phyloP scores from a whole-genome alignment of 257 asterid genomes.

The Solanum microdontum region DNA sequence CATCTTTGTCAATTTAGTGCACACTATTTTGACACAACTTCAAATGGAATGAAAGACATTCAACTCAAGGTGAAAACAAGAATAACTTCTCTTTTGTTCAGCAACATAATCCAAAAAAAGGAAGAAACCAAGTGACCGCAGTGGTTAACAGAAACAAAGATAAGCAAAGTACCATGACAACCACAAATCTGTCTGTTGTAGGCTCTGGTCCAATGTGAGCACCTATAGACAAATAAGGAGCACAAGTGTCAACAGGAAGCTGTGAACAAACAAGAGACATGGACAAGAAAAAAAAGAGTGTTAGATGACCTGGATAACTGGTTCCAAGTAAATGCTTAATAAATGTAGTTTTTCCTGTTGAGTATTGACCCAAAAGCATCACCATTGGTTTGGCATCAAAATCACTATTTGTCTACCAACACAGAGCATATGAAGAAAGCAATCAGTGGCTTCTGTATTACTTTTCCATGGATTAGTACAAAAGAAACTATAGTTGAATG shows the following conservation, averaged over 20 bases:
- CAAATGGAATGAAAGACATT: neutral
- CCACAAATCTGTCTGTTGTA: constrained; percentile 98
- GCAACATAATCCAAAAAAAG: neutral
- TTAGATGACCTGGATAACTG: constrained; percentile 69
- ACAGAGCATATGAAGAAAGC: neutral
- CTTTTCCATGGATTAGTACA: neutral
- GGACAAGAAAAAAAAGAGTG: neutral
- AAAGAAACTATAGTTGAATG: neutral
- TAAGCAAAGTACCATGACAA: constrained; percentile 63
- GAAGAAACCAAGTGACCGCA: neutral
- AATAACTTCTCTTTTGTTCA: neutral
- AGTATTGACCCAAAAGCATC: constrained; percentile 98
- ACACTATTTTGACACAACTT: neutral
- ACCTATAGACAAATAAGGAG: constrained; percentile 30
- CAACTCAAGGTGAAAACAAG: neutral
- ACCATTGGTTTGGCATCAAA: constrained; percentile 99
- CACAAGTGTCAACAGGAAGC: neutral
- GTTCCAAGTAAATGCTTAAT: constrained; percentile 84
- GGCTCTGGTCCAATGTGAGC: constrained; percentile 99
- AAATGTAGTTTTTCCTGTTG: constrained; percentile 98
- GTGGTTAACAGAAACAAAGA: neutral
- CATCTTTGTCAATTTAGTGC: neutral
- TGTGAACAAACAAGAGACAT: neutral
- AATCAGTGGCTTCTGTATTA: neutral
- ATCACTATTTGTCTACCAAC: constrained; percentile 55